Conservation (phyloP, 140 eudicot genomes). For the Erigeron philadelphicus region DNA sequence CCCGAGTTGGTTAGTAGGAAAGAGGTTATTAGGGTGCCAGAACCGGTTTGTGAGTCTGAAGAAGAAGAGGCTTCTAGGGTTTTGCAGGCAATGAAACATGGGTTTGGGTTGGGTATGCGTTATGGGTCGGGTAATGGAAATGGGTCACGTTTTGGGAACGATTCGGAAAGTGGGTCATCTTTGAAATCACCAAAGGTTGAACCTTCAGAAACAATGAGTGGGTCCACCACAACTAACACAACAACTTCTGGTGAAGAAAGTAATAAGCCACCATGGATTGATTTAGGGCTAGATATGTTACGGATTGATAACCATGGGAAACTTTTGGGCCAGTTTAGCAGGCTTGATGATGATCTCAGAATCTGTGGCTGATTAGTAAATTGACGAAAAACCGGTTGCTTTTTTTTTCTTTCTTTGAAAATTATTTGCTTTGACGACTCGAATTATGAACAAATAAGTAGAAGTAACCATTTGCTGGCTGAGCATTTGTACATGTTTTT, state of each 20-base stretch:
- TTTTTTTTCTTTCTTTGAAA: neutral
- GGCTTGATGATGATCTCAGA: conserved; percentile 40
- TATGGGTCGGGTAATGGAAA: conserved; percentile 9
- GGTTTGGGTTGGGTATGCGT: conserved; percentile 5
- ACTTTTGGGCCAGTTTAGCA: conserved; percentile 38
- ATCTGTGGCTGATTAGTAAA: conserved; percentile 21
- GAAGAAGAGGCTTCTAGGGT: conserved; percentile 29
- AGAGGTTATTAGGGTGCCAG: neutral
- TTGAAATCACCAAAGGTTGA: conserved; percentile 20
- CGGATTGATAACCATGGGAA: conserved; percentile 36
- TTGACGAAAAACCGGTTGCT: conserved; percentile 1
- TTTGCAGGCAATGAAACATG: conserved; percentile 26
- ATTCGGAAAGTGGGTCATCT: conserved; percentile 14
- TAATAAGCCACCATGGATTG: conserved; percentile 34
- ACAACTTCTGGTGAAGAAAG: conserved; percentile 23
- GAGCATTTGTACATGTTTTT: conserved; percentile 38
- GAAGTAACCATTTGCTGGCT: conserved; percentile 26
- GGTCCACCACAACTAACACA: conserved; percentile 10
- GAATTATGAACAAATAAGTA: conserved; percentile 12
- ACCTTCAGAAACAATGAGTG: conserved; percentile 14
- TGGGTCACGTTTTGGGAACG: neutral
- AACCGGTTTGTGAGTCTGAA: conserved; percentile 18
- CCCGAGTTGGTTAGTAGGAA: conserved; percentile 12
- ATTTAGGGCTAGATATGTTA: conserved; percentile 30
- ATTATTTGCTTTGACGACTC: neutral